Evolutionary conservation across 495 filamentous ascomycete genomes (phyloP), one percentile per base, ranked within the genome.

Genomic region (Daldinia vernicosa): DNA sequence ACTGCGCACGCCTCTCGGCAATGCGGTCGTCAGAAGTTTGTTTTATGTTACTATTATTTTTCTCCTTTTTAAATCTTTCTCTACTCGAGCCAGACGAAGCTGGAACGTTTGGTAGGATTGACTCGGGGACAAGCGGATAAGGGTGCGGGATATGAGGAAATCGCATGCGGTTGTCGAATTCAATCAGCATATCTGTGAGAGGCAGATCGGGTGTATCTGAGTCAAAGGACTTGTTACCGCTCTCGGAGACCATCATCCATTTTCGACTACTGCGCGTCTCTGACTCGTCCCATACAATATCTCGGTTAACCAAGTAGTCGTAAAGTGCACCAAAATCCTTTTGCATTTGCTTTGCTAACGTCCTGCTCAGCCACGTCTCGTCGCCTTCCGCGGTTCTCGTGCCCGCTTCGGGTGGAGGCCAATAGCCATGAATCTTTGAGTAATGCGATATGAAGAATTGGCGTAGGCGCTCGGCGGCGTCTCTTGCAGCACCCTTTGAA

Each of bases 251-350:
- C 76, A 91, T 89, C 74, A 86, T 83, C 85, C 88, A 88, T 71
- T 89, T 89, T 54, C 87, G 83, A 56, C 80, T 80, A 19, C 77
- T 82, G 11, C 86, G 79, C 37, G 84, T 84, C 69, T 89, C 85
- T 1, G 80, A 81, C 54, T 84, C 85, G 65, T 90, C 87, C 86
- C 90, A 93, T 0, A 85, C 75, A 11, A 91, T 83, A 56, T 92
- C 88, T 3, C 89, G 83, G 77, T 92, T 89, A 35, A 93, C 89
- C 4, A 93, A 81, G 69, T 91, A 93, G 74, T 92, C 89, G 63
- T 92, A 93, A 15, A 93, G 81, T 4, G 88, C 84, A 15, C 86
- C 85, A 61, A 92, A 91, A 70, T 93, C 90, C 37, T 82, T 83
- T 67, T 90, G 87, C n/a, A 93, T 77, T 27, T 80, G 77, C 27